Percentiles rank a stretch among this genome's conserved stretches.
These are phyloP conservation scores for Xylaria sp. DNA, from an alignment of 495 filamentous ascomycete genomes.

Conservation along the genomic window DNA sequence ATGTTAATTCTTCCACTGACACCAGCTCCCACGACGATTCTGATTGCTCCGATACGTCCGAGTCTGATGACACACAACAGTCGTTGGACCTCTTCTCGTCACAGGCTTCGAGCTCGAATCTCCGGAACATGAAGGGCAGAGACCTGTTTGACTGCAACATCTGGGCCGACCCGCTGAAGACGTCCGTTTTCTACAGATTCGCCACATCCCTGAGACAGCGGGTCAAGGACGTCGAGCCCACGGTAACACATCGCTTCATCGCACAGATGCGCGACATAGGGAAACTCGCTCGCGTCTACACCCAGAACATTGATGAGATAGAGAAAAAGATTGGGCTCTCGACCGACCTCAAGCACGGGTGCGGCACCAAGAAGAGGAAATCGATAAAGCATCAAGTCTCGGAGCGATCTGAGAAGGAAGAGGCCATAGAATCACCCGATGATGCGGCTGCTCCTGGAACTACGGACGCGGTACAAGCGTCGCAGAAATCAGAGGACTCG, in stretches of 20 bases:
- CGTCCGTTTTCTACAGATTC: slow-evolving; percentile 72
- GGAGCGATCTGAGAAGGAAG: slow-evolving; percentile 31
- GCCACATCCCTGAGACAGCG: slow-evolving; percentile 66
- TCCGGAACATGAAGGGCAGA: slow-evolving; percentile 67
- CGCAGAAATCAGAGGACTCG: slow-evolving; percentile 31
- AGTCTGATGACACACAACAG: slow-evolving; percentile 48
- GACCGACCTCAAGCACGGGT: slow-evolving; percentile 59
- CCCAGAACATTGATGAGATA: slow-evolving; percentile 75
- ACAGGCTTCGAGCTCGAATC: slow-evolving; percentile 47
- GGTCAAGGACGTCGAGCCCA: slow-evolving; percentile 62
- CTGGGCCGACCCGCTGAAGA: slow-evolving; percentile 67
- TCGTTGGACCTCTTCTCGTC: slow-evolving; percentile 50
- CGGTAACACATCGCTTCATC: slow-evolving; percentile 66
- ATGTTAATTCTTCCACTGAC: slow-evolving; percentile 36
- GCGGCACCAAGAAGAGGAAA: slow-evolving; percentile 58
- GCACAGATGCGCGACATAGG: slow-evolving; percentile 65
- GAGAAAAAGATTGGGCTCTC: slow-evolving; percentile 69
- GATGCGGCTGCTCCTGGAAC: slow-evolving; percentile 10
- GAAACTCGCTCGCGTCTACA: slow-evolving; percentile 70
- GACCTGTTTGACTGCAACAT: slow-evolving; percentile 72
- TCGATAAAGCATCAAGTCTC: slow-evolving; percentile 32
- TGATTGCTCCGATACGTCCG: slow-evolving; percentile 43
- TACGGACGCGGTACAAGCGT: slow-evolving; percentile 23
- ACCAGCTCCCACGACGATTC: slow-evolving; percentile 39
- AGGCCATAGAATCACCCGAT: slow-evolving; percentile 24